Base-by-base conservation (phyloP, 1,284 basidiomycete species). In the Puccinia polysora region DNA sequence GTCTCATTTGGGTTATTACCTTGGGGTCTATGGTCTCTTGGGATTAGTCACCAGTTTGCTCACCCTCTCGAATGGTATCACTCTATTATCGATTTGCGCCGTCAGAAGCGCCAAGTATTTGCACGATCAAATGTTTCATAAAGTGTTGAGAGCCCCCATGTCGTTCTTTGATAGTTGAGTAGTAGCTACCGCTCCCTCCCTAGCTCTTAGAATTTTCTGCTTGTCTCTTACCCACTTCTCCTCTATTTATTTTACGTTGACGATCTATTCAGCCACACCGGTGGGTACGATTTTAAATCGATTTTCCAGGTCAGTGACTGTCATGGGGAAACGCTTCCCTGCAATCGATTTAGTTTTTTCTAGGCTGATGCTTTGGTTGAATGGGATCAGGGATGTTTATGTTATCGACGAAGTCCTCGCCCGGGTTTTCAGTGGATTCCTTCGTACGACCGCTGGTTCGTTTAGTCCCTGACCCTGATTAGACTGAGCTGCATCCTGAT, bases 121-220 rank as follows among this genome's bases (percentile, higher is more conserved):
- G 75, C 69, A 71, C 47, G 69, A 71, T 25, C 20, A 49, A 23
- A 71, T 71, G 69, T 80, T 82, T 75, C 40, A 85, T 34, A 85
- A 90, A 0, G 84, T 96, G 30, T 86, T 96, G 83, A 85, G 85
- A 49, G 88, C 90, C 1, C 91, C 92, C 0, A 81, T 95, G 77
- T 86, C 85, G 75, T 96, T 91, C 82, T 96, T 95, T 77, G 91
- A 93, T 80, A 81, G 85, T 69, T 92, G 89, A 0, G 89, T 90
- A 1, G 87, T 85, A 25, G 6, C 65, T 49, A 8, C 70, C 0
- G n/a, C 62, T n/a, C 30, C 6, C 43, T 50, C 18, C 38, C 38
- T 5, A 49, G 34, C 32, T 32, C 5, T 20, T 14, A 23, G 34
- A 14, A 43, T 67, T 18, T 56, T 28, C 8, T 4, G 1, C 43